Evolutionary conservation across 2,329 filamentous ascomycete genomes (phyloP), one percentile per base, ranked within the genome.

Genomic region (Aureobasidium sp.): DNA sequence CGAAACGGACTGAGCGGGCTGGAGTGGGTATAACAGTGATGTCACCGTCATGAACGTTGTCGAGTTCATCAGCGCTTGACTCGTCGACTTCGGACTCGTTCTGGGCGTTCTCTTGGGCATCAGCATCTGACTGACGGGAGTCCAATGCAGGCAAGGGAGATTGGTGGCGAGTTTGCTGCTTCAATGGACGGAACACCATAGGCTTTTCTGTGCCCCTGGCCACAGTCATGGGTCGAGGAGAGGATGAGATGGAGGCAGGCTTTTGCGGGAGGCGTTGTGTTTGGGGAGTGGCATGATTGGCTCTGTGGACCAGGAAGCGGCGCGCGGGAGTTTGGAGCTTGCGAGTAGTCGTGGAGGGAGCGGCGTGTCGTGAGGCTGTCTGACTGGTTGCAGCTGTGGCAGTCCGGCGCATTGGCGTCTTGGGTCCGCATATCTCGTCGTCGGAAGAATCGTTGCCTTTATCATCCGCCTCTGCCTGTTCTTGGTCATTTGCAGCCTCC

Each of bases 341-440:
- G 25, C 35, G 51, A 21, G 51, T 24, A 12, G 14, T 47, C n/a
- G 34, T 22, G 6, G 51, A 38, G 2, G 25, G 32, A 4, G 40
- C 6, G 14, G 11, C 25, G 14, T 38, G 25, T 29, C 37, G 47
- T 21, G 45, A 24, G 11, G 45, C 34, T 21, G 22, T 24, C n/a
- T 37, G 45, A 12, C 45, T 50, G 21, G 24, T 38, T 21, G 42
- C 42, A 19, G 51, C 21, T 12, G 29, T 22, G 14, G 12, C 21
- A 21, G n/a, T 27, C 24, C 45, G 52, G 6, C 47, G 39, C 40
- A 58, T 52, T 7, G 57, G 55, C 29, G 57, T 58, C 47, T 58
- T 58, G 21, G 57, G 57, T 2, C 57, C 57, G 25, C 57, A 58
- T 11, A 58, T 32, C 22, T 58, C 57, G 34, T 58, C 57, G 7